These are phyloP conservation scores for Myxozyma vanderwaltii DNA, from an alignment of 805 yeast genomes.

Conservation along the genomic window DNA sequence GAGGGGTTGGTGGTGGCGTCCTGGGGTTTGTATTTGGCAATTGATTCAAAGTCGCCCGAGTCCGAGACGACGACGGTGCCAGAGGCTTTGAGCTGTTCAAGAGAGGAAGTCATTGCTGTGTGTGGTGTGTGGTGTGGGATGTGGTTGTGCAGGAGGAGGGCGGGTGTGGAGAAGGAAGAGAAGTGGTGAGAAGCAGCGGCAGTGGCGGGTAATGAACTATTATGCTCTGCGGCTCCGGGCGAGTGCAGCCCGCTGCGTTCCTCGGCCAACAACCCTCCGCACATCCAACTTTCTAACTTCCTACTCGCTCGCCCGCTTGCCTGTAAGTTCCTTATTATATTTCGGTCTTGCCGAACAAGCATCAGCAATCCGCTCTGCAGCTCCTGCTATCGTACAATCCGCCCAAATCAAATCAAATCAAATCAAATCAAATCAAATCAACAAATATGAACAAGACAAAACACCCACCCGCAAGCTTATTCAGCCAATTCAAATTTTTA, in stretches of 20 bases:
- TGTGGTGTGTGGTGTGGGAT: not conserved
- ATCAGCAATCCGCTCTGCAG: not conserved
- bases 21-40: slow-evolving; percentile 97
- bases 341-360: not conserved
- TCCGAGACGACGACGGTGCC: slow-evolving; percentile 98
- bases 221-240: slow-evolving; percentile 2
- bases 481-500: no score
- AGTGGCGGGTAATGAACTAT: not conserved
- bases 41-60: slow-evolving; percentile 97
- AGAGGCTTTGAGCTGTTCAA: slow-evolving; percentile 89
- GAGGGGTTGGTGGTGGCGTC: slow-evolving; percentile 99
- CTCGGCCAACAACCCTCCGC: slow-evolving; percentile 8
- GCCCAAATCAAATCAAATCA: no score
- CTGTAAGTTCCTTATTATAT: not conserved
- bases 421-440: no score
- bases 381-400: not conserved
- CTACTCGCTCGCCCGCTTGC: no score
- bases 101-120: slow-evolving; percentile 55
- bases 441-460: not conserved
- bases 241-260: not conserved
- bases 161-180: not conserved
- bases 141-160: not conserved
- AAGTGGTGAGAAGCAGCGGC: not conserved
- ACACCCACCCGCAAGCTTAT: no score
- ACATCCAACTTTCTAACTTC: not conserved